Conservation (phyloP, 73 alveolate species). For the Urostyla sp. region DNA sequence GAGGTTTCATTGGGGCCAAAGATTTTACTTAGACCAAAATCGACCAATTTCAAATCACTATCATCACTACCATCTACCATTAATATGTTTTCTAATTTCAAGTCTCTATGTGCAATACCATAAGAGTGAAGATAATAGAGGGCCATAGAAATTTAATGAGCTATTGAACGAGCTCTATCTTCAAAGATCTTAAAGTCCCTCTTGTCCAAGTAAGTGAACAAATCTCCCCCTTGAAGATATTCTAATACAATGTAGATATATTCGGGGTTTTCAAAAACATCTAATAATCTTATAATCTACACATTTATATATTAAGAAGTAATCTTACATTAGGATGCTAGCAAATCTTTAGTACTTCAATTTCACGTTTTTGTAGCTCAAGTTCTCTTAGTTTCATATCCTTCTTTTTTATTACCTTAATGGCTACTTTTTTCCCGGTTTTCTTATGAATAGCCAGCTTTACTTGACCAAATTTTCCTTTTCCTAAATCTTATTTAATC, state of each 20-base stretch:
- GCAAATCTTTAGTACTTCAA: slow-evolving; percentile 67
- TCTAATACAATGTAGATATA: slow-evolving; percentile 82
- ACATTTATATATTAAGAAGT: too few species aligned
- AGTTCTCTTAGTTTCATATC: slow-evolving; percentile 81
- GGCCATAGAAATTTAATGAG: slow-evolving; percentile 80
- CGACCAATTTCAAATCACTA: slow-evolving; percentile 84
- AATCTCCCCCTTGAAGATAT: slow-evolving; percentile 85
- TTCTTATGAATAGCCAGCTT: slow-evolving; percentile 63
- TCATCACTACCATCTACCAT: slow-evolving; percentile 79
- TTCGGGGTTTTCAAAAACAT: slow-evolving; percentile 81
- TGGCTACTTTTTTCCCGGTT: slow-evolving; percentile 85
- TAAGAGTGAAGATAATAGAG: slow-evolving; percentile 88
- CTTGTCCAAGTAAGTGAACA: slow-evolving; percentile 73
- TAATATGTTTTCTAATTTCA: slow-evolving; percentile 93
- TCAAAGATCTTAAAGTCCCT: slow-evolving; percentile 74
- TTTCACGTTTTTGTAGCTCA: slow-evolving; percentile 80
- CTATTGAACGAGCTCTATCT: slow-evolving; percentile 74
- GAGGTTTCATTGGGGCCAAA: slow-evolving; percentile 84
- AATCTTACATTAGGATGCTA: slow-evolving; percentile 88
- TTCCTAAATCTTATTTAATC: slow-evolving; percentile 64
- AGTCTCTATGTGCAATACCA: slow-evolving; percentile 94
- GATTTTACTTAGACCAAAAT: slow-evolving; percentile 90
- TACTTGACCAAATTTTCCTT: slow-evolving; percentile 61
- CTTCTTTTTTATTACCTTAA: slow-evolving; percentile 79
- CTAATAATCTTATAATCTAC: slow-evolving; percentile 78